phyloP scores from a whole-genome alignment of 73 alveolate species.

The Blepharisma japonicum region DNA sequence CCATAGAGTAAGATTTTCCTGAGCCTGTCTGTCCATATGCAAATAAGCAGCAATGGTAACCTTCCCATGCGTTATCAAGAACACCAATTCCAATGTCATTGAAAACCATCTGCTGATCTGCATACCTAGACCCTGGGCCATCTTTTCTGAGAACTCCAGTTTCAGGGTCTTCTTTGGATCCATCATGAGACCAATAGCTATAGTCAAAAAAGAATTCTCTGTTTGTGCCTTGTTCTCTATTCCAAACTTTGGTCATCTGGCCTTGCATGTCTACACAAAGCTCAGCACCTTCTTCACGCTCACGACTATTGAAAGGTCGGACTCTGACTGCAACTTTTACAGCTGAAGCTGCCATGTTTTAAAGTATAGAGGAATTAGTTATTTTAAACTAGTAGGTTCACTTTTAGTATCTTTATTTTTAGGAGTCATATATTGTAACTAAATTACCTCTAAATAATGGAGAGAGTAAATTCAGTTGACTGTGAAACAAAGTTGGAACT shows the following conservation, averaged over 20 bases:
- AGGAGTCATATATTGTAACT: too few relatives aligned
- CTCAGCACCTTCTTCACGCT: conserved; percentile 68
- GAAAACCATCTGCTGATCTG: conserved; percentile 81
- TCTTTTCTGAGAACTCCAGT: conserved; percentile 42
- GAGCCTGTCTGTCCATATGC: conserved; percentile 97
- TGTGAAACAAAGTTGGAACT: too few relatives aligned
- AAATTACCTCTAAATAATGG: too few relatives aligned
- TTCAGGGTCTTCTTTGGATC: conserved; percentile 46
- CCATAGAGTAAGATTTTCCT: conserved; percentile 92
- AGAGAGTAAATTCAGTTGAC: too few relatives aligned
- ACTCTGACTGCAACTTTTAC: conserved; percentile 97
- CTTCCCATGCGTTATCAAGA: conserved; percentile 91
- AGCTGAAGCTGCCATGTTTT: not conserved
- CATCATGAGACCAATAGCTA: conserved; percentile 75
- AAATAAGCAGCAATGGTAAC: conserved; percentile 95
- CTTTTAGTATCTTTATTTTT: too few relatives aligned
- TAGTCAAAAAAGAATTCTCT: conserved; percentile 59
- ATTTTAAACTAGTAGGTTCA: not conserved
- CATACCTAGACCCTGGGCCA: conserved; percentile 63
- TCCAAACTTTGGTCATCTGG: conserved; percentile 51
- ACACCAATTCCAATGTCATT: conserved; percentile 70
- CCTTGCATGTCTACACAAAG: conserved; percentile 79
- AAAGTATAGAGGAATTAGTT: not conserved
- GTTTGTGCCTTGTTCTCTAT: conserved; percentile 26
- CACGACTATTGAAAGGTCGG: conserved; percentile 96